These are phyloP conservation scores for Saccharum spontaneum DNA, from an alignment of 176 grass and related monocot species.

Conservation along the genomic window DNA sequence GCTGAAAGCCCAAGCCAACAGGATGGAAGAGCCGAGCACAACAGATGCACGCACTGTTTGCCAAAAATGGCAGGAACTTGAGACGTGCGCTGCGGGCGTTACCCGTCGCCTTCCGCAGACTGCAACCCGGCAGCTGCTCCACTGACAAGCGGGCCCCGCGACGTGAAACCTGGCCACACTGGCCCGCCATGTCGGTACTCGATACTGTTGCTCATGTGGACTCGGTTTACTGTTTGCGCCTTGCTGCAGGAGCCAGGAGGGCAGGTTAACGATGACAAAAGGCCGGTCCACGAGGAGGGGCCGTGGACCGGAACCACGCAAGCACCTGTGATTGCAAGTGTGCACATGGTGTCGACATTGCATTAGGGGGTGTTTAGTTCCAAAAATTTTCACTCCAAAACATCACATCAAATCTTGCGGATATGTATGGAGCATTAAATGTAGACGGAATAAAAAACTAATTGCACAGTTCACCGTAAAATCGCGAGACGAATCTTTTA, in stretches of 20 bases:
- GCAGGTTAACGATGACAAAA: background rate
- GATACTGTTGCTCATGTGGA: slow-evolving; percentile 20
- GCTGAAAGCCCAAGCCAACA: too few relatives aligned
- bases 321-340: background rate
- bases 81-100: too few relatives aligned
- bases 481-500: too few relatives aligned
- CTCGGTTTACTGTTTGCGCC: background rate
- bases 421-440: too few relatives aligned
- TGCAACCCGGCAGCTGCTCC: background rate
- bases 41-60: too few relatives aligned
- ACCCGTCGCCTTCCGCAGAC: background rate
- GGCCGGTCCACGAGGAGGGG: background rate
- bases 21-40: too few relatives aligned
- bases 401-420: too few relatives aligned
- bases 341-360: slow-evolving; percentile 33
- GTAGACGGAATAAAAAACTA: too few relatives aligned
- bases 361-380: too few relatives aligned
- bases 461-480: too few relatives aligned
- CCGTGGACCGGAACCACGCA: slow-evolving; percentile 3
- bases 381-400: too few relatives aligned
- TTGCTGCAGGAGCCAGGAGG: too few relatives aligned
- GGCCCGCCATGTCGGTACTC: background rate
- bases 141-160: background rate
- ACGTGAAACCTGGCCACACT: background rate
- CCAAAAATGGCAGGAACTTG: slow-evolving; percentile 4